Evolutionary conservation across 1,284 basidiomycete species (phyloP), one percentile per base, ranked within the genome.

Genomic region (Ceratobasidium sp.): DNA sequence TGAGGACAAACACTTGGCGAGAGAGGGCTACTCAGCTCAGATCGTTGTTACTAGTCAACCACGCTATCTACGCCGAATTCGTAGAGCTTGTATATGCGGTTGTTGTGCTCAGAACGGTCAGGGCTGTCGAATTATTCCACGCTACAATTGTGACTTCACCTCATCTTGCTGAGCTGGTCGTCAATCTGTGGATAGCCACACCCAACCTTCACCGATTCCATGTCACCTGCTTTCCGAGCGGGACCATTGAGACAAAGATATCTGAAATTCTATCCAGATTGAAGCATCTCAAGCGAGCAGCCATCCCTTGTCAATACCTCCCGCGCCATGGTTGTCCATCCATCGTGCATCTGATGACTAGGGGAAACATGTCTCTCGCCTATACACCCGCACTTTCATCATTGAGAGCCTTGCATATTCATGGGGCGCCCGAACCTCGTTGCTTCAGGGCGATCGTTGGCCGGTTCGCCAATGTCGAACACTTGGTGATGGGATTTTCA

Each of bases 371-470:
- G 8, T 50, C 42, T 25, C 60, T 47, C 7, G 47, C 60, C 7
- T 27, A 32, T 35, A 42, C 47, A 25, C 60, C 60, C 22, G 47
- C 42, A 34, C 60, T 64, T n/a, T 25, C 10, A 17, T 35, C 29
- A 1, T 13, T 64, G 10, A 35, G 52, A 52, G 22, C 34, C 20
- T 20, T 64, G 3, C 34, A 52, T 40, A 64, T 64, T 20, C 31
- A 64, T 38, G 60, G 60, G 12, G 31, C 52, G 17, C 60, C 60
- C 12, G 47, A 35, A n/a, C 60, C 17, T 15, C 17, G 40, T 25
- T 64, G 60, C 25, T 32, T 64, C 31, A 64, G 52, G 15, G 35
- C 60, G 17, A 64, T 64, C 47, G 32, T 64, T 13, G 35, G 47
- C 5, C 31, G 60, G 8, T 64, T 64, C 29, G 17, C 12, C 34